A percentile compares a stretch with the other conserved stretches of the same genome.
These are phyloP conservation scores for Orbilia quercus DNA, from an alignment of 2,329 filamentous ascomycete genomes.

Conservation along the genomic window DNA sequence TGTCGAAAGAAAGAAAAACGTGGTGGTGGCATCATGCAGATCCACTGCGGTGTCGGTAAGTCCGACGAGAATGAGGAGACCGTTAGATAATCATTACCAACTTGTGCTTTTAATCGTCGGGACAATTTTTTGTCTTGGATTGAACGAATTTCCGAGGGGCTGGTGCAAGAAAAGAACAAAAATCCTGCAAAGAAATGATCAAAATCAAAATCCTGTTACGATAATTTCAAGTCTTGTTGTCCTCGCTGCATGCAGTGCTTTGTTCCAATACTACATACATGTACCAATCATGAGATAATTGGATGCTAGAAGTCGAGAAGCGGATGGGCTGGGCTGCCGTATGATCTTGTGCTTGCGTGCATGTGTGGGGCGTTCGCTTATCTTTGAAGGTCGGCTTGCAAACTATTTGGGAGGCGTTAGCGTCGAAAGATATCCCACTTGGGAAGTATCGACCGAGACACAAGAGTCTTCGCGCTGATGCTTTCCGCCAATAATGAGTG, in stretches of 20 bases:
- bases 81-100: slow-evolving; percentile 20
- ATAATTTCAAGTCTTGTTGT: slow-evolving; percentile 1
- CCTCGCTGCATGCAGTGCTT: no score
- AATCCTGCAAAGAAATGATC: no score
- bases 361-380: slow-evolving; percentile 54
- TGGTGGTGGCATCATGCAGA: slow-evolving; percentile 32
- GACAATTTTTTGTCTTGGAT: slow-evolving; percentile 11
- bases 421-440: slow-evolving; percentile 20
- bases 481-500: slow-evolving; percentile 30
- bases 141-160: slow-evolving; percentile 13
- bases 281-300: slow-evolving; percentile 36
- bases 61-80: slow-evolving; percentile 24
- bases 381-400: slow-evolving; percentile 37
- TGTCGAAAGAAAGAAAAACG: slow-evolving; percentile 23
- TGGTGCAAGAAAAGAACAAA: no score
- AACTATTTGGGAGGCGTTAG: slow-evolving; percentile 10
- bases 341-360: slow-evolving; percentile 50
- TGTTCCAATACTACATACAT: slow-evolving; percentile 3
- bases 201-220: slow-evolving; percentile 32
- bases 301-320: slow-evolving; percentile 26
- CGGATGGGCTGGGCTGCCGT: slow-evolving; percentile 37
- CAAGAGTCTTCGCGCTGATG: slow-evolving; percentile 9
- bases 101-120: slow-evolving; percentile 23
- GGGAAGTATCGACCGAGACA: slow-evolving; percentile 48
- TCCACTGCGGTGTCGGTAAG: slow-evolving; percentile 30